Conservation (phyloP, 192 early-diverging fungal species). For the Umbelopsis isabellina region DNA sequence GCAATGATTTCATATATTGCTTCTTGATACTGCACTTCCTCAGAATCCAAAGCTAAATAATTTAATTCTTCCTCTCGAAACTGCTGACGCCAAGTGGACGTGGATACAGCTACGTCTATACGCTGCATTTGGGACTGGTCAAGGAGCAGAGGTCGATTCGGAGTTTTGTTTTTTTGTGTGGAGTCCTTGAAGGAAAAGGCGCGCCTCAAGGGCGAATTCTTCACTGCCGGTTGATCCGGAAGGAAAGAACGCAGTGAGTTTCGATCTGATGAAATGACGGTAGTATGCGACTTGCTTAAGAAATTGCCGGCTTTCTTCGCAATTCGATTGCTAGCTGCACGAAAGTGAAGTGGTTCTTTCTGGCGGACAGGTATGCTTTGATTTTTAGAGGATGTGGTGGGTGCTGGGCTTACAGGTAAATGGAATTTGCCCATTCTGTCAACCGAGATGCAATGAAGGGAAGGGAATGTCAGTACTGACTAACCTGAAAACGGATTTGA, state of each 20-base stretch:
- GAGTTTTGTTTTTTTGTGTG: neutral
- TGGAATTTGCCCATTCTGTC: conserved; percentile 24
- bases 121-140: conserved; percentile 19
- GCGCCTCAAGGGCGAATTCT: conserved; percentile 7
- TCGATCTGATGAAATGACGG: neutral
- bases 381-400: neutral
- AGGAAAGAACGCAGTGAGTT: neutral
- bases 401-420: conserved; percentile 16
- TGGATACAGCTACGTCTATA: neutral
- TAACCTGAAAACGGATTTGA: neutral
- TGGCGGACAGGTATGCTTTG: neutral
- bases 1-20: conserved; percentile 81
- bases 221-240: neutral
- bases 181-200: conserved; percentile 9
- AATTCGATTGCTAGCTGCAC: conserved; percentile 15
- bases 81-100: conserved; percentile 7
- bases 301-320: conserved; percentile 23
- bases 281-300: conserved; percentile 11
- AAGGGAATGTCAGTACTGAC: conserved; percentile 9
- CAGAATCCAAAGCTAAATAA: neutral
- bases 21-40: conserved; percentile 58
- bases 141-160: neutral
- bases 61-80: neutral
- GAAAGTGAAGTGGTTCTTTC: conserved; percentile 1
- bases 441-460: neutral